A percentile compares a stretch with the other conserved stretches of the same genome.
phyloP scores from a whole-genome alignment of 805 yeast species.

The Maudiozyma bulderi region DNA sequence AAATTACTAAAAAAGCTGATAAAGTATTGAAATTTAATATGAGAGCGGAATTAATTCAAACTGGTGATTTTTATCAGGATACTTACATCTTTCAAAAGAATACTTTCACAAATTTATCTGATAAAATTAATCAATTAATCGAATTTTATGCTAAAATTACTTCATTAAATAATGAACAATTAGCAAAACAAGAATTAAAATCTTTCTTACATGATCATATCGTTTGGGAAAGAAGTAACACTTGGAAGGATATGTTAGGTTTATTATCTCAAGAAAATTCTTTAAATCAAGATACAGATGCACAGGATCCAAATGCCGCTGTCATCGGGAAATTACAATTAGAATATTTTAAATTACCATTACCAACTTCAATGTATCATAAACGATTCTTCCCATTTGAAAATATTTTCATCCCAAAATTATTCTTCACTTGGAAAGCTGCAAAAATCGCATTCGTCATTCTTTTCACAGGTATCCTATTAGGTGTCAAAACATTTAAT shows the following conservation, averaged over 20 bases:
- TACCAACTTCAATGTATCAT: conserved; percentile 17
- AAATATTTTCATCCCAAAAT: conserved; percentile 37
- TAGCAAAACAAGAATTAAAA: conserved; percentile 45
- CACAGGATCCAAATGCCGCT: conserved; percentile 11
- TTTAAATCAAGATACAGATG: conserved; percentile 19
- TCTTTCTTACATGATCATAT: conserved; percentile 75
- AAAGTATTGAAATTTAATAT: conserved; percentile 55
- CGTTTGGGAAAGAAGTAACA: conserved; percentile 93
- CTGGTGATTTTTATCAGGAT: conserved; percentile 34
- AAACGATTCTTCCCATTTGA: conserved; percentile 3
- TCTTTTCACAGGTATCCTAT: conserved; percentile 42
- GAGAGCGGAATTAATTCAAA: conserved; percentile 40
- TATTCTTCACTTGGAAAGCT: conserved; percentile 38
- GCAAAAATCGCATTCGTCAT: conserved; percentile 41
- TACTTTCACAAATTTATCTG: conserved; percentile 42
- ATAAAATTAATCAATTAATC: conserved; percentile 42
- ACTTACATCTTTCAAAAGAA: conserved; percentile 47
- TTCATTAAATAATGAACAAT: conserved; percentile 28
- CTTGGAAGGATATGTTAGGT: conserved; percentile 91
- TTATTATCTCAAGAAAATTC: conserved; percentile 46
- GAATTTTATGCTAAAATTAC: conserved; percentile 45
- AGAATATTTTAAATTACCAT: conserved; percentile 26
- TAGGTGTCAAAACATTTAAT: conserved; percentile 52
- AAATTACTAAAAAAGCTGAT: conserved; percentile 84
- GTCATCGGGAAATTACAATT: conserved; percentile 25